phyloP scores from a whole-genome alignment of 306 rosid genomes.

The Glycine latifolia region DNA sequence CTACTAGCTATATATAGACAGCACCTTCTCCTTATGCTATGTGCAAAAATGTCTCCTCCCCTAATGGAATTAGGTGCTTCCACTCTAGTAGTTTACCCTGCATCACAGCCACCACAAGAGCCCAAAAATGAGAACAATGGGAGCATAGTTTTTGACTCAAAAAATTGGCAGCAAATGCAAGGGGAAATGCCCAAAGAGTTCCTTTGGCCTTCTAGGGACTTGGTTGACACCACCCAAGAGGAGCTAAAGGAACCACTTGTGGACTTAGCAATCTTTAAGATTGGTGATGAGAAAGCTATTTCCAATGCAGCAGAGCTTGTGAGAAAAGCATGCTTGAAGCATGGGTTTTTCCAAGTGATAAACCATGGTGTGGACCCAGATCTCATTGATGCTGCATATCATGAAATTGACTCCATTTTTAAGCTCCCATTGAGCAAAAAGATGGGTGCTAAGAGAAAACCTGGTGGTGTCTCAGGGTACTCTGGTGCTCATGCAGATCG shows the following conservation, averaged over 20 bases:
- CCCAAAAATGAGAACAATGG: conserved; percentile 43
- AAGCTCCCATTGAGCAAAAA: conserved; percentile 58
- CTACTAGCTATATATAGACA: too few relatives aligned
- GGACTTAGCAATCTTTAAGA: conserved; percentile 48
- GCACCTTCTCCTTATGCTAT: too few relatives aligned
- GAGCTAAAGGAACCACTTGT: conserved; percentile 75
- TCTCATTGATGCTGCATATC: conserved; percentile 61
- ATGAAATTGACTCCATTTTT: conserved; percentile 61
- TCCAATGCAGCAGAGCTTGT: conserved; percentile 57
- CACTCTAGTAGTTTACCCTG: conserved; percentile 23
- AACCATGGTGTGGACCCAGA: conserved; percentile 65
- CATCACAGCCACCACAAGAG: background rate
- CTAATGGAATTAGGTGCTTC: conserved; percentile 47
- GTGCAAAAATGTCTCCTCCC: background rate
- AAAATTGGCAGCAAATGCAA: conserved; percentile 47
- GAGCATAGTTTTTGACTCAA: conserved; percentile 37
- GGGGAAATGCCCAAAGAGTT: conserved; percentile 60
- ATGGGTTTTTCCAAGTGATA: conserved; percentile 74
- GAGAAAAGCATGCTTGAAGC: conserved; percentile 60
- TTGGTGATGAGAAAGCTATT: conserved; percentile 50
- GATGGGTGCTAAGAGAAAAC: conserved; percentile 49
- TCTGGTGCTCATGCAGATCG: conserved; percentile 83
- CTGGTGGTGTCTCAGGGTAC: conserved; percentile 58
- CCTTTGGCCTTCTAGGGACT: conserved; percentile 61
- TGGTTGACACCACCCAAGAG: conserved; percentile 39